Conservation (phyloP, 805 yeast species). For the Ogataea trehalophila region DNA sequence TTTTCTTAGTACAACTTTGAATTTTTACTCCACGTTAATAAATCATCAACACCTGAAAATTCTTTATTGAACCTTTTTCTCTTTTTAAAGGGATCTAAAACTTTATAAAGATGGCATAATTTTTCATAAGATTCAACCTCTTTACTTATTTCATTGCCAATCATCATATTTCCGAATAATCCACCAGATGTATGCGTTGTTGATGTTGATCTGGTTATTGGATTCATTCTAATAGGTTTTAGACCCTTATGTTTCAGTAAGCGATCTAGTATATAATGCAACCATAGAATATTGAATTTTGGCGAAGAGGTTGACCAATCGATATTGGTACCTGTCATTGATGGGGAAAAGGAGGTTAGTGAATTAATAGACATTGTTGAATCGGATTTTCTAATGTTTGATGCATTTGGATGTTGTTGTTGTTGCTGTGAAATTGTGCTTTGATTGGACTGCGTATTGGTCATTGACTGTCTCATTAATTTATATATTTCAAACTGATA, state of each 20-base stretch:
- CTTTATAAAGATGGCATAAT: constrained; percentile 26
- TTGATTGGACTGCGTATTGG: background rate
- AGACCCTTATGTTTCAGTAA: constrained; percentile 37
- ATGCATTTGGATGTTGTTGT: too few relatives aligned
- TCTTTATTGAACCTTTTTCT: constrained; percentile 14
- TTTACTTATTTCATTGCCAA: constrained; percentile 14
- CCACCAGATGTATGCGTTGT: background rate
- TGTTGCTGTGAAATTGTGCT: background rate
- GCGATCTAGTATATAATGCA: constrained; percentile 53
- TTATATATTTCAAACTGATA: constrained; percentile 59
- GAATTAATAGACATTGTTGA: constrained; percentile 5
- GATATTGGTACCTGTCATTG: constrained; percentile 22
- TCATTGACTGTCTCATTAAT: constrained; percentile 40
- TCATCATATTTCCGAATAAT: constrained; percentile 7
- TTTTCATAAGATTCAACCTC: constrained; percentile 24
- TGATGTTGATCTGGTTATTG: constrained; percentile 18
- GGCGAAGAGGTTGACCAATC: constrained; percentile 47
- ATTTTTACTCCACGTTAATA: constrained; percentile 8
- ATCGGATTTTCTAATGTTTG: constrained; percentile 1
- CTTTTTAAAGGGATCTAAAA: constrained; percentile 33
- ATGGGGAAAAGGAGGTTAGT: background rate
- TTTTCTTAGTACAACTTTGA: background rate
- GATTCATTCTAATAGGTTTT: constrained; percentile 24
- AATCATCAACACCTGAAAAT: constrained; percentile 13
- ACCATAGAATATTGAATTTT: constrained; percentile 57